phyloP scores from a whole-genome alignment of 192 early-diverging fungal genomes.

The Coemansia sp. region DNA sequence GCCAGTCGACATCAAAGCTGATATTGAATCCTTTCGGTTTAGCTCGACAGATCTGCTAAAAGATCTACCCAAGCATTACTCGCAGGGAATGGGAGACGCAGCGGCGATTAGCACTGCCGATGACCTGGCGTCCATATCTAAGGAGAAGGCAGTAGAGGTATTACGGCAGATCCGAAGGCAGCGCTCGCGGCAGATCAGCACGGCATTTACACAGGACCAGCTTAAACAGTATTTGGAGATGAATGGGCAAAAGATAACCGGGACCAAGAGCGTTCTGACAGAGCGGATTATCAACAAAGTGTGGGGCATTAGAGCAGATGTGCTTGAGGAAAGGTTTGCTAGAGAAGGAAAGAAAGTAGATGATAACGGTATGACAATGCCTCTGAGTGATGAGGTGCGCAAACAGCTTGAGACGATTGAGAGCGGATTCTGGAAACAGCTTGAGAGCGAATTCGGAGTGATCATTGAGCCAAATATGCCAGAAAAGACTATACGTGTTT shows the following conservation, averaged over 20 bases:
- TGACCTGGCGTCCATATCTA: constrained; percentile 10
- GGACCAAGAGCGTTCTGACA: constrained; percentile 25
- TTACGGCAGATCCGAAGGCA: constrained; percentile 12
- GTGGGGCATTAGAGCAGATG: constrained; percentile 31
- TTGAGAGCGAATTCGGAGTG: constrained; percentile 31
- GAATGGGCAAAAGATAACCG: constrained; percentile 5
- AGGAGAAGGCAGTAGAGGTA: background rate
- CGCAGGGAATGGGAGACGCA: constrained; percentile 3
- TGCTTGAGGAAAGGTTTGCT: constrained; percentile 12
- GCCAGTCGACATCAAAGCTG: constrained; percentile 7
- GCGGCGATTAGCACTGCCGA: background rate
- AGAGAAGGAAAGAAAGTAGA: constrained; percentile 5
- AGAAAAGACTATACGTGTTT: constrained; percentile 9
- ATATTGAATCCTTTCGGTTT: constrained; percentile 37
- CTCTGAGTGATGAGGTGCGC: constrained; percentile 14
- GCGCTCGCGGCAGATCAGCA: constrained; percentile 8
- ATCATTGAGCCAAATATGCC: constrained; percentile 8
- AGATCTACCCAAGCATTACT: constrained; percentile 19
- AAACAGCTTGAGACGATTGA: constrained; percentile 10
- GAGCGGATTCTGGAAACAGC: background rate
- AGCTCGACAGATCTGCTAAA: constrained; percentile 22
- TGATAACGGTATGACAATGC: constrained; percentile 23
- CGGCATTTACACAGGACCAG: constrained; percentile 21
- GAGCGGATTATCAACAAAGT: constrained; percentile 33
- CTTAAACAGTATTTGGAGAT: constrained; percentile 27